These are phyloP conservation scores for Porcisia hertigi DNA, from an alignment of 208 protist species.

Conservation along the genomic window DNA sequence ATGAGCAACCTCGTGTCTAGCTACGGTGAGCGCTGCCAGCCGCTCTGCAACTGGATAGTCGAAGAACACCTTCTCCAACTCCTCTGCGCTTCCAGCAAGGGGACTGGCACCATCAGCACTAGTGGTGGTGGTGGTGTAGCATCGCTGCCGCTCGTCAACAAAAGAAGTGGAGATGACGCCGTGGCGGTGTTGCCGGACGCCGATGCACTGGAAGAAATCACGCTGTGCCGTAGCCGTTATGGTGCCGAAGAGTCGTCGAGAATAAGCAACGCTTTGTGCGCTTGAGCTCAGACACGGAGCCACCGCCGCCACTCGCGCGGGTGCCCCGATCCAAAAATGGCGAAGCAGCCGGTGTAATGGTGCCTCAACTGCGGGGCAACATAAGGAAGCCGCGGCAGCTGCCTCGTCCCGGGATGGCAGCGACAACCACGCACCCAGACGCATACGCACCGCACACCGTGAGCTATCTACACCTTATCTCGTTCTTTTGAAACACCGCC, in stretches of 20 bases:
- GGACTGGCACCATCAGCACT: not conserved
- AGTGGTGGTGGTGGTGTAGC: not conserved
- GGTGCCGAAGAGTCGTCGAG: not conserved
- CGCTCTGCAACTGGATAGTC: slow-evolving; percentile 44
- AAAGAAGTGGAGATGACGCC: not conserved
- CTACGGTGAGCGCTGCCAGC: slow-evolving; percentile 47
- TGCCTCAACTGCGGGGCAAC: not conserved
- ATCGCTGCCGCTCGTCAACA: slow-evolving; percentile 7
- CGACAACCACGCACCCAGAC: not conserved
- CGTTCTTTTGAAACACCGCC: not conserved
- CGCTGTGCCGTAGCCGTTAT: not conserved
- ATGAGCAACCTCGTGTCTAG: slow-evolving; percentile 14
- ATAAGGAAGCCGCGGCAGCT: not conserved
- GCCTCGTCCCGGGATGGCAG: not conserved
- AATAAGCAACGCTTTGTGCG: not conserved
- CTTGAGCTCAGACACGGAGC: not conserved
- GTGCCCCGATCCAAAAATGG: not conserved
- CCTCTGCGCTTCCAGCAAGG: not conserved
- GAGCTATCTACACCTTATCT: not conserved
- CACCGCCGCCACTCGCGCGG: not conserved
- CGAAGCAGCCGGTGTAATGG: not conserved
- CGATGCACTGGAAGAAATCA: not conserved
- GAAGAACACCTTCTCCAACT: slow-evolving; percentile 28
- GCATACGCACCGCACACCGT: slow-evolving; percentile 2
- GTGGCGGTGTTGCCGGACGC: not conserved